phyloP scores from a whole-genome alignment of 1,139 yeast species.

The Pichia sp. region DNA sequence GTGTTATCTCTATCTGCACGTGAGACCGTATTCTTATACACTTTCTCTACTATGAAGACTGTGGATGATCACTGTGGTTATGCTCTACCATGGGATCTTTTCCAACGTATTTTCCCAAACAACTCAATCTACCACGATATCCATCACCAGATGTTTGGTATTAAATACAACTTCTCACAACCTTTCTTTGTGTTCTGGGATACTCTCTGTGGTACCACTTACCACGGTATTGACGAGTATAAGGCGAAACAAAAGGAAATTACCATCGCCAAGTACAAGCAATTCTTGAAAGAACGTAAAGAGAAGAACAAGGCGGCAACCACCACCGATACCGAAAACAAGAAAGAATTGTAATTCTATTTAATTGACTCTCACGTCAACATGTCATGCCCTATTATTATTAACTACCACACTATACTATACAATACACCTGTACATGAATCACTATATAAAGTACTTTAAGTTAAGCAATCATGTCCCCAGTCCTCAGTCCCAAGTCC shows the following conservation, averaged over 20 bases:
- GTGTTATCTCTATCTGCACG: conserved; percentile 61
- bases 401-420: too few relatives aligned
- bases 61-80: conserved; percentile 99
- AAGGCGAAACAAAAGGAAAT: conserved; percentile 49
- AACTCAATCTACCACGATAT: conserved; percentile 95
- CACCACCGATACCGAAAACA: too few relatives aligned
- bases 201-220: conserved; percentile 59
- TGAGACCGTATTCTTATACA: conserved; percentile 65
- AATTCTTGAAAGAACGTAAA: conserved; percentile 45
- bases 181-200: conserved; percentile 98
- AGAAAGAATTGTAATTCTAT: too few relatives aligned
- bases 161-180: conserved; percentile 90
- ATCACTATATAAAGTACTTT: too few relatives aligned
- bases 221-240: conserved; percentile 57
- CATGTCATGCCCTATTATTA: too few relatives aligned
- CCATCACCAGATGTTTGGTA: conserved; percentile 95
- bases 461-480: too few relatives aligned
- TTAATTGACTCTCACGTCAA: too few relatives aligned
- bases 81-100: conserved; percentile 81
- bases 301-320: too few relatives aligned
- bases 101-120: conserved; percentile 87
- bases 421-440: too few relatives aligned
- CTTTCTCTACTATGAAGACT: conserved; percentile 90
- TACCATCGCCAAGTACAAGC: conserved; percentile 54
- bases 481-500: too few relatives aligned